Percentiles rank a stretch among this genome's conserved stretches.
These are phyloP conservation scores for Fusarium nurragi DNA, from an alignment of 2,329 filamentous ascomycete genomes.

Conservation along the genomic window DNA sequence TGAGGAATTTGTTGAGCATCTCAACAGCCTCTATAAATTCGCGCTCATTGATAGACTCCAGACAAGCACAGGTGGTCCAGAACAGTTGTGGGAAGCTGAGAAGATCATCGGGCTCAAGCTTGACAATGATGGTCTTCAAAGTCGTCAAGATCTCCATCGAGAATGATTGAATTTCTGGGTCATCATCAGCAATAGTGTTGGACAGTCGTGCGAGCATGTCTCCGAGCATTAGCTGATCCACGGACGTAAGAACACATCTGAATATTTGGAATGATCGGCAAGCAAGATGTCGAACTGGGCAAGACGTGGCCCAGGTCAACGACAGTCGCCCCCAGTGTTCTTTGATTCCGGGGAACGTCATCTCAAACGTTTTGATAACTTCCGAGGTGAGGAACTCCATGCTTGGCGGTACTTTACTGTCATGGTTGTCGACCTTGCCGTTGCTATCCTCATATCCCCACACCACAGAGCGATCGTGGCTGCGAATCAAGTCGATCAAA, in stretches of 20 bases:
- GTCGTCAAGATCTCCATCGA: constrained; percentile 98
- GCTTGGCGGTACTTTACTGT: constrained; percentile 82
- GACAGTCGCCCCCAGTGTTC: constrained; percentile 92
- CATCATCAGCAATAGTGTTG: constrained; percentile 96
- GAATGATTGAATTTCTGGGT: constrained; percentile 93
- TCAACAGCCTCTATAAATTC: constrained; percentile 92
- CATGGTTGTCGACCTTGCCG: constrained; percentile 76
- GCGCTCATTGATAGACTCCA: constrained; percentile 95
- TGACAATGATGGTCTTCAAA: constrained; percentile 87
- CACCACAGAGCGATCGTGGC: constrained; percentile 83
- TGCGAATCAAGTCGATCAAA: constrained; percentile 85
- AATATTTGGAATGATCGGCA: constrained; percentile 98
- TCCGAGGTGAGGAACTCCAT: constrained; percentile 88
- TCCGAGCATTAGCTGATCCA: constrained; percentile 93
- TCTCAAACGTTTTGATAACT: constrained; percentile 84
- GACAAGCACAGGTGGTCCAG: constrained; percentile 96
- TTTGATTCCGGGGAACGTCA: constrained; percentile 85
- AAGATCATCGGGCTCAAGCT: constrained; percentile 80
- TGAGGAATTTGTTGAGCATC: constrained; percentile 88
- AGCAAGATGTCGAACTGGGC: constrained; percentile 91
- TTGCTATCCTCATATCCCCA: constrained; percentile 97
- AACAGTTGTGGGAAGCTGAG: constrained; percentile 94
- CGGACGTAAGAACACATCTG: constrained; percentile 86
- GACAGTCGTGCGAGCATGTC: constrained; percentile 96
- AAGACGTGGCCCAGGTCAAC: constrained; percentile 95